Conservation (phyloP, 345 rosid genomes). For the Murraya koenigii region DNA sequence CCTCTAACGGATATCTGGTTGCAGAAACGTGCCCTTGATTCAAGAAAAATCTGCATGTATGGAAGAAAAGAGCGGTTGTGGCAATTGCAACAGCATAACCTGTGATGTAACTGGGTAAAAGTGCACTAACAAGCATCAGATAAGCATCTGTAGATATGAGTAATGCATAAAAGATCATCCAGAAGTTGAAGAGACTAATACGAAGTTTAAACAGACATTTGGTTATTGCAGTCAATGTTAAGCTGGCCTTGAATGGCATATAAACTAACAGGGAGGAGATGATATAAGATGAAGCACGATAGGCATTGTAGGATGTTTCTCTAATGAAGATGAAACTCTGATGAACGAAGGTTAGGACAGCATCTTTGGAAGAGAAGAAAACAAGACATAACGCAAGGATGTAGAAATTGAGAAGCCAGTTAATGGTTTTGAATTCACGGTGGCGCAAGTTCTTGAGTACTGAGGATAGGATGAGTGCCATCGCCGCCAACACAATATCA, state of each 20-base stretch:
- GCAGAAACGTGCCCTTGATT: conserved; percentile 56
- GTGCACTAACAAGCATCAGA: conserved; percentile 67
- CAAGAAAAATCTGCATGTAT: conserved; percentile 55
- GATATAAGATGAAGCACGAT: conserved; percentile 66
- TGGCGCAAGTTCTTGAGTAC: conserved; percentile 40
- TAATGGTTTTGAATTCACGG: conserved; percentile 29
- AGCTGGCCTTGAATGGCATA: conserved; percentile 53
- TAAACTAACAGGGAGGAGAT: conserved; percentile 55
- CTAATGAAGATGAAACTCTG: conserved; percentile 62
- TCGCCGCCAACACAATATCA: conserved; percentile 49
- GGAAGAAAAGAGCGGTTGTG: conserved; percentile 66
- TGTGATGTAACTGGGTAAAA: conserved; percentile 58
- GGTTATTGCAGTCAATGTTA: conserved; percentile 47
- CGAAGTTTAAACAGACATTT: conserved; percentile 26
- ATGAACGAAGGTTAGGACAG: conserved; percentile 64
- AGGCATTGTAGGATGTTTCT: conserved; percentile 63
- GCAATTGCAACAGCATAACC: conserved; percentile 63
- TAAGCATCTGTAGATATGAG: conserved; percentile 58
- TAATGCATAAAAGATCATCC: conserved; percentile 54
- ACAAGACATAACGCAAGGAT: conserved; percentile 52
- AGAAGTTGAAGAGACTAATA: conserved; percentile 43
- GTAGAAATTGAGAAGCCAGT: conserved; percentile 57
- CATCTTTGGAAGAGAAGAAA: conserved; percentile 71
- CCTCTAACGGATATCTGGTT: conserved; percentile 63
- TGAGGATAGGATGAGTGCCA: conserved; percentile 60